phyloP scores from a whole-genome alignment of 2,329 filamentous ascomycete genomes.

The Sclerotinia glacialis region DNA sequence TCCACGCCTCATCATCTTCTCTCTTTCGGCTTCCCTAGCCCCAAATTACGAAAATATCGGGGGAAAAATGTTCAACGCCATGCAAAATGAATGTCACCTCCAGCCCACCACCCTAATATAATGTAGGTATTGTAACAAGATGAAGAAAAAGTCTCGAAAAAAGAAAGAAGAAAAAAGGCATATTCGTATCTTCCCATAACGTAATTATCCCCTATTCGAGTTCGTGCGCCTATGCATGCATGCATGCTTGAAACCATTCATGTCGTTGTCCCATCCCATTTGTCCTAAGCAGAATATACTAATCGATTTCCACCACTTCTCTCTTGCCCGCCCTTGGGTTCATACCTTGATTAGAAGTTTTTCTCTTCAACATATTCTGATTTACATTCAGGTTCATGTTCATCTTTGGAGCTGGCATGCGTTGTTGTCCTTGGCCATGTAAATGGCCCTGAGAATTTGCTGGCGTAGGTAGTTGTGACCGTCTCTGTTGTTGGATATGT shows the following conservation, averaged over 20 bases:
- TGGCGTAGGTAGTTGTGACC: slow-evolving; percentile 23
- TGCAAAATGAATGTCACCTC: slow-evolving; percentile 8
- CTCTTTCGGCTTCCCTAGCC: background rate
- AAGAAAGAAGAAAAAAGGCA: slow-evolving; percentile 4
- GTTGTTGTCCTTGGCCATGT: slow-evolving; percentile 23
- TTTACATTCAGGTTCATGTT: slow-evolving; percentile 18
- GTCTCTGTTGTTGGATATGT: slow-evolving; percentile 9
- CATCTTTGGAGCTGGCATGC: slow-evolving; percentile 21
- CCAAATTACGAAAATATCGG: background rate
- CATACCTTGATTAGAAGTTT: slow-evolving; percentile 28
- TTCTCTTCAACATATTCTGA: slow-evolving; percentile 28
- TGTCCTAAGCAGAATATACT: slow-evolving; percentile 8
- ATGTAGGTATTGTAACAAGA: slow-evolving; percentile 16
- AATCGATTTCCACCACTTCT: slow-evolving; percentile 35
- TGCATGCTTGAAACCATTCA: slow-evolving; percentile 13
- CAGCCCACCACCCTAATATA: slow-evolving; percentile 12
- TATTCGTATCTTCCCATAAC: slow-evolving; percentile 12
- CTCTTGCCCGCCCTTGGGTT: slow-evolving; percentile 24
- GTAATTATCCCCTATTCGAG: slow-evolving; percentile 16
- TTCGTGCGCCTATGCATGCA: slow-evolving; percentile 21
- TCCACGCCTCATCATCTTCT: background rate
- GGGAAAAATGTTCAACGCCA: background rate
- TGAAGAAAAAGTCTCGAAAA: background rate
- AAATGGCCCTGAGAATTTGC: slow-evolving; percentile 24
- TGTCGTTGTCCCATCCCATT: slow-evolving; percentile 12